Base-by-base conservation (phyloP, 257 asterid species). In the Nemophila menziesii region DNA sequence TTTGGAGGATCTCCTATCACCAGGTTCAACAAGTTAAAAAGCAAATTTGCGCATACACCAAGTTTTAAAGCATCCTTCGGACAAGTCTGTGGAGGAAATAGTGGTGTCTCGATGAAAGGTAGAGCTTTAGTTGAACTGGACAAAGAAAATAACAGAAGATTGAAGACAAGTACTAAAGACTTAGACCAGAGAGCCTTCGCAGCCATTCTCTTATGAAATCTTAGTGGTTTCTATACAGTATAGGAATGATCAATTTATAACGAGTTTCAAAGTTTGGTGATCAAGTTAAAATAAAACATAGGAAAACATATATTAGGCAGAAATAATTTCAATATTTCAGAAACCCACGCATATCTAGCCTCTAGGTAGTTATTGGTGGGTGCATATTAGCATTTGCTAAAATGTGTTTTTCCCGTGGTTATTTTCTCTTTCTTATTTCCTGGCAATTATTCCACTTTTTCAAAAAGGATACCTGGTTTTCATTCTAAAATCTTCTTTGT, bases 41-140 rank as follows among this genome's bases (percentile, higher is more conserved):
- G 66, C 54, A 79, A 57, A 57, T 75, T 11, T 2, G 79, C 85
- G 39, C 92, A 79, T 0, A 67, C 75, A 3, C 77, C 85, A 2
- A 29, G 7, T 13, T 29, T 29, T 2, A 29, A 13, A 2, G 36
- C 36, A 29, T 29, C 36, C 36, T 29, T 29, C 12, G 36, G 36
- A 5, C 36, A 29, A 29, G 36, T 29, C 12, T 7, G 36, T 29
- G 36, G 36, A 29, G 36, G 36, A 5, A 29, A 7, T 29, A 7
- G 36, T 7, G 9, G 12, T 7, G 36, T 26, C 10, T 26, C 36
- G 8, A 7, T 5, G 36, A 29, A 13, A 29, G 36, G 36, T n/a
- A n/a, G n/a, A 29, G 12, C 36, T 7, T 5, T 29, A 29, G 8
- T 3, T 2, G 36, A 29, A 29, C 36, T 29, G 12, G 12, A 10